Evolutionary conservation across 495 filamentous ascomycete genomes (phyloP).

Genomic region (Penicillium verhagenii): DNA sequence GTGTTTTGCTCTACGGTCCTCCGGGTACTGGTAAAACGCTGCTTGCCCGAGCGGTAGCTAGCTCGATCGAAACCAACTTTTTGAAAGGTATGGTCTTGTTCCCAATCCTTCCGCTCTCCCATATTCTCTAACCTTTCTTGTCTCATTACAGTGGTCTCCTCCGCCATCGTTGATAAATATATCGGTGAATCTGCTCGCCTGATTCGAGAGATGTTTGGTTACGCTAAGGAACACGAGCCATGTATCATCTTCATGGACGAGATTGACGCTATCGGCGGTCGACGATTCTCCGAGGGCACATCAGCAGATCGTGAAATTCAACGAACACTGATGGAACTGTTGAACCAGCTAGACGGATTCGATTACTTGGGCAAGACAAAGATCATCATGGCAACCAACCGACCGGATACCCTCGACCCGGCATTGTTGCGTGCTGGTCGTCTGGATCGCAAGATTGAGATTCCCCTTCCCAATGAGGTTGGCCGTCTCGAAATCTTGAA

Average conservation of each 20-base stretch:
- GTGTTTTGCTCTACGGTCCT: slow-evolving; percentile 95
- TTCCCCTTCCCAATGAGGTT: slow-evolving; percentile 98
- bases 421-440: slow-evolving; percentile 91
- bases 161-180: slow-evolving; percentile 99
- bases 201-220: slow-evolving; percentile 99
- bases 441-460: slow-evolving; percentile 97
- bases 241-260: slow-evolving; percentile 99
- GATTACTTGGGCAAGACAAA: slow-evolving; percentile 99
- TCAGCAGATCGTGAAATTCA: slow-evolving; percentile 98
- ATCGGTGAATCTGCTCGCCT: slow-evolving; percentile 97
- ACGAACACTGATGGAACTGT: slow-evolving; percentile 96
- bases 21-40: slow-evolving; percentile 97
- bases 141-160: slow-evolving; percentile 77
- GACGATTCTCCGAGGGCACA: slow-evolving; percentile 97
- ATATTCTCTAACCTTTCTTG: slow-evolving; percentile 15
- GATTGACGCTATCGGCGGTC: slow-evolving; percentile 97
- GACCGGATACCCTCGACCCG: slow-evolving; percentile 96
- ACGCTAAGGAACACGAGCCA: slow-evolving; percentile 98
- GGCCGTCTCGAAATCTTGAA: slow-evolving; percentile 97
- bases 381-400: slow-evolving; percentile 99
- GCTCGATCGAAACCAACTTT: slow-evolving; percentile 97
- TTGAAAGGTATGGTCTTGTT: slow-evolving; percentile 70
- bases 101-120: background rate
- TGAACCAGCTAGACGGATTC: slow-evolving; percentile 99
- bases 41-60: slow-evolving; percentile 91